phyloP scores from a whole-genome alignment of 768 basidiomycete genomes.

The Mycena epipterygia region DNA sequence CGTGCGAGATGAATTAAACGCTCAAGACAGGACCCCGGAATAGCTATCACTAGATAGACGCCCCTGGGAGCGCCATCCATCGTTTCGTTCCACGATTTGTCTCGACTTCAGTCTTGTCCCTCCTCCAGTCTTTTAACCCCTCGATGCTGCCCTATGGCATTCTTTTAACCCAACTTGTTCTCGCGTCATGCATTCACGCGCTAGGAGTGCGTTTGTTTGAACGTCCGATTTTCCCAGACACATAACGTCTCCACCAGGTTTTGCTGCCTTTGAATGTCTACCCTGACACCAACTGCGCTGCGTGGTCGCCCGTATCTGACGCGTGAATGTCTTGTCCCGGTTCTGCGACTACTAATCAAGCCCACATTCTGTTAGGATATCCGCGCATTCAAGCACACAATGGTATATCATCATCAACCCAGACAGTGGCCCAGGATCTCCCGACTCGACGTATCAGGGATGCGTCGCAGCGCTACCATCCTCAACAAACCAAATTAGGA shows the following conservation, averaged over 20 bases:
- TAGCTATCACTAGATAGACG: no score
- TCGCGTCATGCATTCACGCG: conserved; percentile 14
- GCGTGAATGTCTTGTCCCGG: conserved; percentile 3
- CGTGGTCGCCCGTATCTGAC: conserved; percentile 17
- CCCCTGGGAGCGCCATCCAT: no score
- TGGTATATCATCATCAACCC: conserved; percentile 32
- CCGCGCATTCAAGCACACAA: conserved; percentile 1
- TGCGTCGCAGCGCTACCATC: neutral
- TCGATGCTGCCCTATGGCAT: neutral
- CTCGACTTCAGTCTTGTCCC: no score
- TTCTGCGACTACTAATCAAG: neutral
- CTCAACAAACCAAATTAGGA: neutral
- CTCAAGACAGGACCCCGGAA: no score
- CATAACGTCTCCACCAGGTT: neutral
- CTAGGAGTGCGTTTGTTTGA: conserved; percentile 7
- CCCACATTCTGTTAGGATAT: conserved; percentile 14
- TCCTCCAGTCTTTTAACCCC: neutral
- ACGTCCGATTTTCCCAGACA: neutral
- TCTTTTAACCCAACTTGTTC: conserved; percentile 19
- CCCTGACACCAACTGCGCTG: conserved; percentile 16
- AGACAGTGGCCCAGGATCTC: conserved; percentile 16
- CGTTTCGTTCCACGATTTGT: no score
- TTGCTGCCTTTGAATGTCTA: conserved; percentile 25
- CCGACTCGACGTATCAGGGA: neutral
- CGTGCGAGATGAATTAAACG: no score